Evolutionary conservation across 108 stramenopile species (phyloP).

Genomic region (Nitzschia putrida): DNA sequence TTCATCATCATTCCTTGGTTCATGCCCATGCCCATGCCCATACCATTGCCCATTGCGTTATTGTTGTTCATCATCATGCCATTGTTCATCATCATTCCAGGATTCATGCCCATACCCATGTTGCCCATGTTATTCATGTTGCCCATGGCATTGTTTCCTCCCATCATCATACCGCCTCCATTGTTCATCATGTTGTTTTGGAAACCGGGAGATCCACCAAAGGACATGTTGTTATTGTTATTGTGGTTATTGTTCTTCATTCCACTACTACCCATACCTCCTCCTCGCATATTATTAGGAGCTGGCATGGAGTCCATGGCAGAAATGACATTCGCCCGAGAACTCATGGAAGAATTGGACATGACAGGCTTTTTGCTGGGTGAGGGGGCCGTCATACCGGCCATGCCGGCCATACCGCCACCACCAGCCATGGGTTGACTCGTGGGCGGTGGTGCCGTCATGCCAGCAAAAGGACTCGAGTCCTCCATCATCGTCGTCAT

Average conservation of each 20-base stretch:
- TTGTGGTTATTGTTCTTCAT: constrained; percentile 9
- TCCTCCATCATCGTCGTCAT: constrained; percentile 7
- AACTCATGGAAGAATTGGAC: constrained; percentile 17
- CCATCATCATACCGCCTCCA: constrained; percentile 24
- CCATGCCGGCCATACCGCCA: no score
- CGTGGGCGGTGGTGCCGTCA: constrained; percentile 1
- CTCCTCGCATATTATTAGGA: background rate
- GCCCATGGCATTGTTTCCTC: constrained; percentile 37
- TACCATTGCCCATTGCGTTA: constrained; percentile 15
- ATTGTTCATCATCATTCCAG: constrained; percentile 38
- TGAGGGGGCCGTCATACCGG: constrained; percentile 13
- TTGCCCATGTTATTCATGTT: constrained; percentile 16
- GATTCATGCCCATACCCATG: constrained; percentile 30
- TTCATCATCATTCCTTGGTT: constrained; percentile 20
- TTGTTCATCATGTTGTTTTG: constrained; percentile 9
- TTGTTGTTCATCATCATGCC: no score
- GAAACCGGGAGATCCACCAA: background rate
- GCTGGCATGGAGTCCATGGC: constrained; percentile 33
- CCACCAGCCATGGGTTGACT: no score
- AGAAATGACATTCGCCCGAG: constrained; percentile 20
- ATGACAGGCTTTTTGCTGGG: constrained; percentile 46
- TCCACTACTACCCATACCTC: constrained; percentile 15
- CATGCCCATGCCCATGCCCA: background rate
- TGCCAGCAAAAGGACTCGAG: constrained; percentile 17
- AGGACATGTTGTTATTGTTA: constrained; percentile 12